phyloP scores from a whole-genome alignment of 495 filamentous ascomycete species.

The Cairneyella variabilis region DNA sequence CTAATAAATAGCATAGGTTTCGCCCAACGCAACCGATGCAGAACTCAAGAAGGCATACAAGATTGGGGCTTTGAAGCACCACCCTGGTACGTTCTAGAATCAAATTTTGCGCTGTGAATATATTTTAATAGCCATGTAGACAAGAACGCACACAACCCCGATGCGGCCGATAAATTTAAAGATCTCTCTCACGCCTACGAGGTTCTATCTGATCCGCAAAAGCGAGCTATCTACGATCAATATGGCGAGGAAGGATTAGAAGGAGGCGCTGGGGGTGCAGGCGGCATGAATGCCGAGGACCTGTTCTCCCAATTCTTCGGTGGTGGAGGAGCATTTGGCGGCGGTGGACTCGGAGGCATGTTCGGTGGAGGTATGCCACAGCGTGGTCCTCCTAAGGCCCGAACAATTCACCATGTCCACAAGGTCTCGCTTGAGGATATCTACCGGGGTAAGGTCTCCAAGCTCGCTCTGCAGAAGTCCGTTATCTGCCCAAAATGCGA shows the following conservation, averaged over 20 bases:
- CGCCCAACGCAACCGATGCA: slow-evolving; percentile 65
- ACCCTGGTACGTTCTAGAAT: slow-evolving; percentile 64
- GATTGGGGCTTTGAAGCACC: slow-evolving; percentile 82
- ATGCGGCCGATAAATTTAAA: slow-evolving; percentile 96
- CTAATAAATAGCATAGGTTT: slow-evolving; percentile 52
- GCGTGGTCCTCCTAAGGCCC: slow-evolving; percentile 85
- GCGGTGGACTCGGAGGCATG: slow-evolving; percentile 77
- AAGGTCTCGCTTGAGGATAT: slow-evolving; percentile 97
- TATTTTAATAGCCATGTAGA: slow-evolving; percentile 47
- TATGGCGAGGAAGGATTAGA: slow-evolving; percentile 96
- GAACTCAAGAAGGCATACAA: slow-evolving; percentile 90
- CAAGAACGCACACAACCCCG: slow-evolving; percentile 93
- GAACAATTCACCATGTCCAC: slow-evolving; percentile 95
- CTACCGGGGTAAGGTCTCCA: slow-evolving; percentile 96
- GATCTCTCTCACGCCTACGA: slow-evolving; percentile 95
- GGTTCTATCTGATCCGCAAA: slow-evolving; percentile 84
- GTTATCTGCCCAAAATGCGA: slow-evolving; percentile 95
- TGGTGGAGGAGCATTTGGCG: slow-evolving; percentile 56
- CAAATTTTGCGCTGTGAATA: not conserved
- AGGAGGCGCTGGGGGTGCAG: slow-evolving; percentile 70
- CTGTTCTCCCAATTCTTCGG: slow-evolving; percentile 98
- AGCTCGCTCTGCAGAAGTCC: slow-evolving; percentile 93
- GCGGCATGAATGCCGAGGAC: slow-evolving; percentile 94
- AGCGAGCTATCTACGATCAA: slow-evolving; percentile 89
- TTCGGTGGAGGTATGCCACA: slow-evolving; percentile 81